Base-by-base conservation (phyloP, 2,329 filamentous ascomycete genomes). In the Chaetomium sp. region DNA sequence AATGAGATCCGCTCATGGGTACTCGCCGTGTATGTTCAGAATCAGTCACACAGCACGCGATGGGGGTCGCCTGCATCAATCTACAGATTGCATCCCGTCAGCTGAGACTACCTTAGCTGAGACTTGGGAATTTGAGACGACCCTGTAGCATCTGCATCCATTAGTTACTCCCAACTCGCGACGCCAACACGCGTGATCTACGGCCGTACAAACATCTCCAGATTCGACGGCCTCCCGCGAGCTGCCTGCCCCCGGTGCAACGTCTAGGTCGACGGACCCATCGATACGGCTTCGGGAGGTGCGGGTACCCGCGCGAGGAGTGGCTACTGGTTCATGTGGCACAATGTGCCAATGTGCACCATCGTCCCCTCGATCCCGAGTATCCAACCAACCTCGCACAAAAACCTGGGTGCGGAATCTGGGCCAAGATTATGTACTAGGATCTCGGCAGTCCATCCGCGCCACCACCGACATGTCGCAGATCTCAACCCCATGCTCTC, bases 141-240 rank as follows among this genome's bases (percentile, higher is more conserved):
- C 56, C 12, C 13, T 38, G 35, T 13, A 38, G 13, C 35, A 38
- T 38, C 35, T n/a, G 27, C 33, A 38, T 35, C n/a, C n/a, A n/a
- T n/a, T n/a, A n/a, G n/a, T n/a, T n/a, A 47, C 9, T 9, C 4
- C 13, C 8, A 33, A 35, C 19, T 9, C 19, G 19, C 42, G 19
- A 10, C 49, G 29, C n/a, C 25, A 50, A 45, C 54, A 29, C 19
- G 53, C 65, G 63, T 60, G n/a, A 66, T 65, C 62, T 68, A 68
- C 68, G 68, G 68, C 66, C 68, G 68, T 69, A 69, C 64, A 66
- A 63, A 31, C 58, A 19, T 35, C 35, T 58, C 25, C 61, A 70
- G 63, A 69, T 66, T 64, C 55, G 54, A 67, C 63, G 50, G 51
- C 49, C 59, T 62, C 67, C 64, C 62, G 65, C 57, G 47, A 57